Evolutionary conservation across 352 stramenopile genomes (phyloP), one percentile per base, ranked within the genome.

Genomic region (Peronospora destructor): DNA sequence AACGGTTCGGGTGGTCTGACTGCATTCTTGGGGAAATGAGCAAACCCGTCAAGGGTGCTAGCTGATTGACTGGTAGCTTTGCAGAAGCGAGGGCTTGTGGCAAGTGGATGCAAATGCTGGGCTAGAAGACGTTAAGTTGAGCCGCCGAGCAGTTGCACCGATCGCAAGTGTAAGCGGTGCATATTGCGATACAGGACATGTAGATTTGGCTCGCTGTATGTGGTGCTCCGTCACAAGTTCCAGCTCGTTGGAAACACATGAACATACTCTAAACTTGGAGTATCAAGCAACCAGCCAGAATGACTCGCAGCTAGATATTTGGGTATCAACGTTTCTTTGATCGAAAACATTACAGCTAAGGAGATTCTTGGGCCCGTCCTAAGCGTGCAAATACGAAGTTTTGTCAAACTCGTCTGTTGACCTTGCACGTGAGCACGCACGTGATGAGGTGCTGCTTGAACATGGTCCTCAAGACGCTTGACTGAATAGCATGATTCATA

Each of bases 1-100:
- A 64, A 65, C 1, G 44, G 49, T 4, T 64, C 49, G 5, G 55
- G 49, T 12, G 49, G 49, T 13, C 29, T 55, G 49, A 33, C 49
- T 13, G 49, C 61, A 12, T 61, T 68, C 34, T 61, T 47, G 58
- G 58, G 53, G 11, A 26, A 62, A 41, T 61, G 42, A 37, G 52
- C 61, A 30, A 53, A 48, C 19, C 59, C 59, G 11, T 53, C 38
- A 6, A 57, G 62, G 36, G 14, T 64, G 32, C 29, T 72, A 3
- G 55, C 55, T 8, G 37, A 59, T 29, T 37, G 48, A 6, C 48
- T 68, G 34, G 28, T 34, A 21, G 38, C 34, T 32, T 36, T 43
- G 6, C 46, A 58, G 43, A 44, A 63, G 53, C 48, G 1, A 67
- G 54, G 25, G 45, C 36, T 4, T 59, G 33, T 11, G 58, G 57